Evolutionary conservation across 441 rosid genomes (phyloP), one percentile per base, ranked within the genome.

Genomic region (California macrophylla): DNA sequence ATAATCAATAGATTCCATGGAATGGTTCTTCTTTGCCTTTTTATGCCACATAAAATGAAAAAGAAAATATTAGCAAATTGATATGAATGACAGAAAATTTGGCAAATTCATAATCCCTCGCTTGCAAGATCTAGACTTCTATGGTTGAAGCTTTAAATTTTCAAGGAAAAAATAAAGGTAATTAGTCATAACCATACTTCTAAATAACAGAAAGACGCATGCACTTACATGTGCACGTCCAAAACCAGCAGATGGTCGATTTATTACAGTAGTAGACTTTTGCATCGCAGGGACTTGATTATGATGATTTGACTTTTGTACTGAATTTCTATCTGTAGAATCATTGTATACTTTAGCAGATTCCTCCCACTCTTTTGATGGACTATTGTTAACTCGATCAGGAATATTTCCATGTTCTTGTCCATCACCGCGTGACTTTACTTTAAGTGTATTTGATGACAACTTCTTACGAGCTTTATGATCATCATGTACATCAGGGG

Each of bases 11-110:
- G 90, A 87, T 76, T 89, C 97, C 96, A 84, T 82, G 25, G 97
- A 85, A 34, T 83, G 93, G 76, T 89, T 85, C 87, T 85, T 96
- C 83, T 72, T 91, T 36, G 83, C 96, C 99, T 95, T 86, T 34
- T 42, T 72, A 63, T 34, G 67, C 18, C 66, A 69, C 71, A 63
- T 52, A 66, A 24, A 66, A 50, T 66, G 20, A 52, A 45, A 38
- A 12, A 61, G 30, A 66, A 67, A 68, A 6, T 2, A 47, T 21
- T 21, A n/a, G 52, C 29, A 18, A 25, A 15, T 42, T 12, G 18
- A 65, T 64, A 73, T 26, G 68, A 29, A 36, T 15, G 40, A 28
- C 26, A 64, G 34, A 21, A 32, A 15, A 64, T 7, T 18, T 64
- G 26, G 15, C 67, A 20, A 26, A 23, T 6, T 30, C 20, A 2